Percentiles rank a stretch among this genome's conserved stretches.
These are phyloP conservation scores for Didymella lethalis DNA, from an alignment of 2,329 filamentous ascomycete species.

Conservation along the genomic window DNA sequence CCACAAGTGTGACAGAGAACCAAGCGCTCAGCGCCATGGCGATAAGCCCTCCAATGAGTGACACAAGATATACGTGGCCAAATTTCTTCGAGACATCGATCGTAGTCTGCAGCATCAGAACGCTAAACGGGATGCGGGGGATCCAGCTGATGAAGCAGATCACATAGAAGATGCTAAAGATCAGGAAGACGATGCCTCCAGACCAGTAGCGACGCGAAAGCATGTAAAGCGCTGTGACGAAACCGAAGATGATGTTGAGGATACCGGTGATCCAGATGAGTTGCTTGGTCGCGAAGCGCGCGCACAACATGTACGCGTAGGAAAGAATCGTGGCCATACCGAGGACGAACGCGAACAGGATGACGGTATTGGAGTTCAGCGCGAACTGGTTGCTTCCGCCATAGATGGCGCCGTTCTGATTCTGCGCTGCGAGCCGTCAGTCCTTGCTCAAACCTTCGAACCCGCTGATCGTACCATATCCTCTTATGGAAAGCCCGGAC, in stretches of 20 bases:
- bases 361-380: conserved; percentile 82
- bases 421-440: conserved; percentile 54
- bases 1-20: conserved; percentile 85
- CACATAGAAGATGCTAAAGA: conserved; percentile 81
- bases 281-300: conserved; percentile 81
- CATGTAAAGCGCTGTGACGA: conserved; percentile 90
- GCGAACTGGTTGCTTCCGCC: conserved; percentile 69
- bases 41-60: conserved; percentile 79
- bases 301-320: conserved; percentile 76
- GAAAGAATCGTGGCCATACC: conserved; percentile 77
- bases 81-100: conserved; percentile 85
- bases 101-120: conserved; percentile 84
- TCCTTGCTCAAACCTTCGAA: not conserved
- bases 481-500: conserved; percentile 76
- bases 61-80: conserved; percentile 87
- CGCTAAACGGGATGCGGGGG: conserved; percentile 88
- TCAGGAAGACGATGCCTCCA: conserved; percentile 84
- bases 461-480: conserved; percentile 61
- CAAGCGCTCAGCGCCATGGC: conserved; percentile 81
- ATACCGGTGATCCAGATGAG: conserved; percentile 83
- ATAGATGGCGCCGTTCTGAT: conserved; percentile 79
- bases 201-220: conserved; percentile 78
- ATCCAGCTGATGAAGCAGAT: conserved; percentile 87
- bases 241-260: conserved; percentile 74
- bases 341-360: conserved; percentile 83